Percentiles rank a stretch among this genome's conserved stretches.
Evolutionary conservation across 2,329 filamentous ascomycete genomes (phyloP).

Genomic region (Malbranchea cinnamomea): DNA sequence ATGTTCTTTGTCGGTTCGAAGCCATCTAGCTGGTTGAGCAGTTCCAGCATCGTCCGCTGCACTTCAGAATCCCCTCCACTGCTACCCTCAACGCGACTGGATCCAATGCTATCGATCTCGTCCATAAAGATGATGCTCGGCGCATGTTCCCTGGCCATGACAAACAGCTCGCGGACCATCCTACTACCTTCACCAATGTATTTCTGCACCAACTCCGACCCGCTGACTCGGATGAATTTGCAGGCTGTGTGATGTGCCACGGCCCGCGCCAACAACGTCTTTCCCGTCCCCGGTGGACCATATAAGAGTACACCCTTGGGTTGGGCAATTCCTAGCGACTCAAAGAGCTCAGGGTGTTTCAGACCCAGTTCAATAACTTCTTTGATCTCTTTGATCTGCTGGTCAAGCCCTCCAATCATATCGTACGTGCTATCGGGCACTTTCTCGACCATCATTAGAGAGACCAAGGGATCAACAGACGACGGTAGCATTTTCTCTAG

Average conservation of each 20-base stretch:
- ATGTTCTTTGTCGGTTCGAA: constrained; percentile 99
- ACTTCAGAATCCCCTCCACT: constrained; percentile 95
- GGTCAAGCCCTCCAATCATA: constrained; percentile 97
- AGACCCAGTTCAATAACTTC: constrained; percentile 97
- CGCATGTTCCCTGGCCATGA: constrained; percentile 96
- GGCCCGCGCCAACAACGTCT: constrained; percentile 85
- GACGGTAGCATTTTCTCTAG: constrained; percentile 97
- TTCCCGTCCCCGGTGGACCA: constrained; percentile 90
- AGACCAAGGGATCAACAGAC: constrained; percentile 94
- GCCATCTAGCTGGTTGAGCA: constrained; percentile 94
- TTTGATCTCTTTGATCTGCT: constrained; percentile 99
- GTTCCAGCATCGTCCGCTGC: constrained; percentile 94
- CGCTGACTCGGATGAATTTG: constrained; percentile 96
- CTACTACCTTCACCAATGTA: constrained; percentile 97
- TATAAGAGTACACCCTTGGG: constrained; percentile 96
- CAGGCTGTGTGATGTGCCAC: constrained; percentile 98
- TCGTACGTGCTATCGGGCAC: constrained; percentile 99
- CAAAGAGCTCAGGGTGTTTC: constrained; percentile 96
- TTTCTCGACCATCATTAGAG: constrained; percentile 99
- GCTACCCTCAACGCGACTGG: constrained; percentile 87
- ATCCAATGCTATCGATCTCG: constrained; percentile 97
- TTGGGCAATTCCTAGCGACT: constrained; percentile 96
- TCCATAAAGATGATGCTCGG: constrained; percentile 99
- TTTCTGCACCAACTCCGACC: constrained; percentile 93
- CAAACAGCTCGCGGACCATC: constrained; percentile 97